Conservation (phyloP, 805 yeast genomes). For the Candida arabinofermentans region DNA sequence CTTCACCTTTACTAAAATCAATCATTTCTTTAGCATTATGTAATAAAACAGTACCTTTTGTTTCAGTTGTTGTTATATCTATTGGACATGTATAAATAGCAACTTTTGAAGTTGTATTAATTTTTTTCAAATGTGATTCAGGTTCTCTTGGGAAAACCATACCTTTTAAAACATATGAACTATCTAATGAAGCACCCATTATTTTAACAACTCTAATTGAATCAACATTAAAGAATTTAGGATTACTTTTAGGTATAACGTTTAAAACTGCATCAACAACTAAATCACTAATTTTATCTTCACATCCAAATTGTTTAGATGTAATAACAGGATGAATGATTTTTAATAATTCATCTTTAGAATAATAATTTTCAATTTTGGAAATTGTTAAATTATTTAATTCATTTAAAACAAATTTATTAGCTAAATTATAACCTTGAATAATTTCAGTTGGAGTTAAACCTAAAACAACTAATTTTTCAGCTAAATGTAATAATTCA, state of each 20-base stretch:
- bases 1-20: conserved; percentile 95
- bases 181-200: conserved; percentile 80
- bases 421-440: conserved; percentile 91
- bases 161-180: conserved; percentile 83
- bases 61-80: conserved; percentile 94
- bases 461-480: conserved; percentile 79
- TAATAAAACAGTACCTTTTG: conserved; percentile 93
- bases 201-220: conserved; percentile 93
- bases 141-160: conserved; percentile 98
- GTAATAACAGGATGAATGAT: conserved; percentile 84
- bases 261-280: conserved; percentile 82
- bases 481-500: conserved; percentile 82
- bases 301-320: conserved; percentile 90
- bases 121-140: conserved; percentile 80
- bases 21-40: conserved; percentile 97
- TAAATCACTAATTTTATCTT: conserved; percentile 68
- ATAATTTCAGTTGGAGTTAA: conserved; percentile 88
- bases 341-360: conserved; percentile 56
- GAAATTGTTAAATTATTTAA: conserved; percentile 64
- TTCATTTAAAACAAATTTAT: conserved; percentile 63
- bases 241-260: conserved; percentile 68
- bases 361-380: conserved; percentile 52
- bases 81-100: conserved; percentile 92
- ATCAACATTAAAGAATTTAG: conserved; percentile 78
- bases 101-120: conserved; percentile 66